Conservation (phyloP, 2,329 filamentous ascomycete genomes). For the Penicillium vulpinum region DNA sequence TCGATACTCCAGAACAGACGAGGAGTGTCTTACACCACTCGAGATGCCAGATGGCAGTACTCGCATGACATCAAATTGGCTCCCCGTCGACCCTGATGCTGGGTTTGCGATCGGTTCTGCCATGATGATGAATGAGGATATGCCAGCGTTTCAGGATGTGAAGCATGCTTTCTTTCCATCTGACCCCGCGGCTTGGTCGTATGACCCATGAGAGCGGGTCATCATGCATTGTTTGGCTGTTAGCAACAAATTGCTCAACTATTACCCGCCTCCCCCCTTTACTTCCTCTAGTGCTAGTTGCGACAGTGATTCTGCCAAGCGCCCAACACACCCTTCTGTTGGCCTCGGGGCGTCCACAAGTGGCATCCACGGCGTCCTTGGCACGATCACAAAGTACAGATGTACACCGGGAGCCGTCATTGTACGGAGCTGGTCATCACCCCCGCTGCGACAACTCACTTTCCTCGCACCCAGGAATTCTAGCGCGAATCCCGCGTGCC, state of each 20-base stretch:
- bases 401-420: background rate
- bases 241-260: background rate
- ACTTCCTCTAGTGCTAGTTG: background rate
- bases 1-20: conserved; percentile 2
- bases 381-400: too few relatives aligned
- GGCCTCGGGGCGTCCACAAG: too few relatives aligned
- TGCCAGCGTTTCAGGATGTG: conserved; percentile 6
- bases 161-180: conserved; percentile 13
- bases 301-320: too few relatives aligned
- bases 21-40: conserved; percentile 24
- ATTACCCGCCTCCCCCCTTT: too few relatives aligned
- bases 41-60: conserved; percentile 38
- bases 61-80: conserved; percentile 34
- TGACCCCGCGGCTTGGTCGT: background rate
- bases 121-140: background rate
- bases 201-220: background rate
- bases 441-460: background rate
- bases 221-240: background rate
- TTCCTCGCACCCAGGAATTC: background rate
- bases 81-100: conserved; percentile 8
- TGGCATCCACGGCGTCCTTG: too few relatives aligned
- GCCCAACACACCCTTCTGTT: too few relatives aligned
- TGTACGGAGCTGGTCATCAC: too few relatives aligned
- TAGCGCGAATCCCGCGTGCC: too few relatives aligned
- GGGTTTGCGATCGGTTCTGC: conserved; percentile 29